Evolutionary conservation across 306 rosid genomes (phyloP).

Genomic region (Cucurbita maxima): DNA sequence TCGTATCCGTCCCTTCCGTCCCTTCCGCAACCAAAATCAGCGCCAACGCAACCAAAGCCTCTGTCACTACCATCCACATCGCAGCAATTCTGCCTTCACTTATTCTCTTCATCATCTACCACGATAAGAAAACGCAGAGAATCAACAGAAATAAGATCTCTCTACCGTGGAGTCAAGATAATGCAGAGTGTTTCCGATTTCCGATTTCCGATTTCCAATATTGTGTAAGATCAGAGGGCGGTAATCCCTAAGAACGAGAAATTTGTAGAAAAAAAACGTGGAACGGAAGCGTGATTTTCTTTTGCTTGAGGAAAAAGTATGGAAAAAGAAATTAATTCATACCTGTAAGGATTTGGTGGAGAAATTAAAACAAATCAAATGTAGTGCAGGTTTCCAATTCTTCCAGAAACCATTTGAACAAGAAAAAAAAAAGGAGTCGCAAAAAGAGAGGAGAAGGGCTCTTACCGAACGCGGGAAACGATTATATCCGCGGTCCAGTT

Average conservation of each 20-base stretch:
- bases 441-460: neutral
- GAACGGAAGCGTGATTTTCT: neutral
- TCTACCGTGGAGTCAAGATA: neutral
- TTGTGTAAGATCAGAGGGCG: neutral
- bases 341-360: neutral
- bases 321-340: neutral
- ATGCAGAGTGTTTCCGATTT: neutral
- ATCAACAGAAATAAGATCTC: neutral
- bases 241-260: neutral
- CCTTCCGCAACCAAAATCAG: conserved; percentile 18
- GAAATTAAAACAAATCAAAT: neutral
- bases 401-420: neutral
- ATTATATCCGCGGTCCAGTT: neutral
- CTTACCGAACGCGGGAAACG: conserved; percentile 5
- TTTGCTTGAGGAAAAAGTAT: neutral
- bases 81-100: neutral
- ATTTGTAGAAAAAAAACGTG: no score
- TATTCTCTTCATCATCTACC: neutral
- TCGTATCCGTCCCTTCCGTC: conserved; percentile 40
- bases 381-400: neutral
- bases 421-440: no score
- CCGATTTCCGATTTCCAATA: neutral
- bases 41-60: neutral
- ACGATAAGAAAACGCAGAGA: neutral
- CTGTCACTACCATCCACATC: neutral